Percentiles rank a stretch among this genome's conserved stretches.
Evolutionary conservation across 306 rosid species (phyloP).

Genomic region (Lathyrus sativus): DNA sequence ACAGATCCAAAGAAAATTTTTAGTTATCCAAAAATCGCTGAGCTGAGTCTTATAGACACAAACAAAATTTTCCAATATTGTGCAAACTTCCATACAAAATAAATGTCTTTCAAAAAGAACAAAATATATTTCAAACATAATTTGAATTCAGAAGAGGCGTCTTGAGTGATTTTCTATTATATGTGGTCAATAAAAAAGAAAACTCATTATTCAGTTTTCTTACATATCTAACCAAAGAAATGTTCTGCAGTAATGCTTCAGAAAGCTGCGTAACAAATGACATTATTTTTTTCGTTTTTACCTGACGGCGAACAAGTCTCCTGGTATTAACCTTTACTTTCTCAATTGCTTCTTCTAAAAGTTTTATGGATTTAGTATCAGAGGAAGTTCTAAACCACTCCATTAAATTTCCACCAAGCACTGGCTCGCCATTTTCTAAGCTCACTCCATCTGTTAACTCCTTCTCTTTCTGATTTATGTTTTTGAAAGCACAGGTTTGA

Average conservation of each 20-base stretch:
- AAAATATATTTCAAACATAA: slow-evolving; percentile 3
- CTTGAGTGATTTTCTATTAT: background rate
- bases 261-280: background rate
- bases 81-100: slow-evolving; percentile 9
- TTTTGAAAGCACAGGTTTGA: slow-evolving; percentile 35
- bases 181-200: background rate
- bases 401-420: slow-evolving; percentile 49
- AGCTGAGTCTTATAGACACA: background rate
- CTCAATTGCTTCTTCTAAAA: slow-evolving; percentile 71
- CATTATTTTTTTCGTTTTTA: slow-evolving; percentile 46
- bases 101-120: slow-evolving; percentile 7
- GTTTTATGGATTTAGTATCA: slow-evolving; percentile 44
- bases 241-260: too few species aligned
- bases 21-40: background rate
- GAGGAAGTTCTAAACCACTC: slow-evolving; percentile 46
- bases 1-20: background rate
- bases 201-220: too few species aligned
- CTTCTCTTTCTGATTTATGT: slow-evolving; percentile 31
- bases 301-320: slow-evolving; percentile 91
- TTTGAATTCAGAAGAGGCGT: slow-evolving; percentile 13
- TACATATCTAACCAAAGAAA: too few species aligned
- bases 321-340: slow-evolving; percentile 78
- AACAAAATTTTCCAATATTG: slow-evolving; percentile 3
- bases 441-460: slow-evolving; percentile 37
- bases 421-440: slow-evolving; percentile 43